phyloP scores from a whole-genome alignment of 1,139 yeast species.

The Arxiozyma slooffiae region DNA sequence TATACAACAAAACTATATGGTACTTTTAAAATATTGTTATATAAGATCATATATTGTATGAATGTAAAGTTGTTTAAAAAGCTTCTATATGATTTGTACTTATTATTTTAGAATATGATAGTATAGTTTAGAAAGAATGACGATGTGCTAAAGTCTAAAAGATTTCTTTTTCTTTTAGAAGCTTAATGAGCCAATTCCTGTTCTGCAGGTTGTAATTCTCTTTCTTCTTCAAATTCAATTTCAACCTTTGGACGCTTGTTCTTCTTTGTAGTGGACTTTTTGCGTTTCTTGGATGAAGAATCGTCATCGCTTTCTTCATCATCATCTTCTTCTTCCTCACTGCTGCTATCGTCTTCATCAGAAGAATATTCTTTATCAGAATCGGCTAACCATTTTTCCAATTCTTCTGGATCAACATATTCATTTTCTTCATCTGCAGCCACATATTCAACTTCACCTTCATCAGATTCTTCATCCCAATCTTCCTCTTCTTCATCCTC shows the following conservation, averaged over 20 bases:
- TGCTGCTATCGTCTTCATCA: constrained; percentile 24
- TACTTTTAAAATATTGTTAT: too few species aligned
- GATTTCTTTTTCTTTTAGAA: background rate
- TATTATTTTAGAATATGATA: background rate
- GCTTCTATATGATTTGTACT: background rate
- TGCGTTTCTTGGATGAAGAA: constrained; percentile 35
- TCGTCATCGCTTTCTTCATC: constrained; percentile 37
- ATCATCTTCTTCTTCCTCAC: constrained; percentile 30
- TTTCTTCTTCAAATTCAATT: constrained; percentile 73
- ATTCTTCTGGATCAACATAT: constrained; percentile 80
- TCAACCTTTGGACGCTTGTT: constrained; percentile 69
- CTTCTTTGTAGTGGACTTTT: constrained; percentile 35
- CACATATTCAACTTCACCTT: constrained; percentile 78
- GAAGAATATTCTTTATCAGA: constrained; percentile 39
- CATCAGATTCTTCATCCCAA: constrained; percentile 68
- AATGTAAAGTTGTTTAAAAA: background rate
- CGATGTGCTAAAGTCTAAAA: background rate
- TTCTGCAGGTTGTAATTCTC: constrained; percentile 21
- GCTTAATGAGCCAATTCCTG: constrained; percentile 22
- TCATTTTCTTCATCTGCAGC: constrained; percentile 91
- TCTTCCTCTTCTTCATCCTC: constrained; percentile 57
- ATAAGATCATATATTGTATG: too few species aligned
- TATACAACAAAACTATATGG: too few species aligned
- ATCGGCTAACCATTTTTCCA: constrained; percentile 81
- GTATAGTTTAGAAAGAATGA: constrained; percentile 2